phyloP scores from a whole-genome alignment of 371 early-diverging fungal species.

The Mortierella sp. region DNA sequence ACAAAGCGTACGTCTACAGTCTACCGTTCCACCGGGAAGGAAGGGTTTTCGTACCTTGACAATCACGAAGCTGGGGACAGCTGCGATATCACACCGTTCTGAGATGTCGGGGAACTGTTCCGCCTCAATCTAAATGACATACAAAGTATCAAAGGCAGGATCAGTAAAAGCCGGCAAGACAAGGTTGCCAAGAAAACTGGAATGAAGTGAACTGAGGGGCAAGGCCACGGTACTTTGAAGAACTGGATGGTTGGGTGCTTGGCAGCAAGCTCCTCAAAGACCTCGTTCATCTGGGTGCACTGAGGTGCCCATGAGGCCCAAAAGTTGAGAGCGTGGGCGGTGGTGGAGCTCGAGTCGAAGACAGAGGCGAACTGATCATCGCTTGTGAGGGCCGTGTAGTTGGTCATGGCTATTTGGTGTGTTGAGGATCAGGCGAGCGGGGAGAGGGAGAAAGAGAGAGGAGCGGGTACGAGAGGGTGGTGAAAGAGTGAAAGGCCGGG shows the following conservation, averaged over 20 bases:
- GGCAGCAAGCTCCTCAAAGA: slow-evolving; percentile 83
- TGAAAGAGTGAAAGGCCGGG: neutral
- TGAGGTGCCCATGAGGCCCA: slow-evolving; percentile 93
- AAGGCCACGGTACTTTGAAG: slow-evolving; percentile 67
- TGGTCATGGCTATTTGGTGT: slow-evolving; percentile 16
- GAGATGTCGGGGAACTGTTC: slow-evolving; percentile 91
- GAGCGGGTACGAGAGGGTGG: neutral
- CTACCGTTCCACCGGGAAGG: neutral
- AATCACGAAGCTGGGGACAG: slow-evolving; percentile 92
- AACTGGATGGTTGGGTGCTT: slow-evolving; percentile 82
- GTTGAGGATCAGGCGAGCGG: neutral
- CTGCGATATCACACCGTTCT: slow-evolving; percentile 86
- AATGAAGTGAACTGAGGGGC: too few relatives aligned
- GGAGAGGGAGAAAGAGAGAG: neutral
- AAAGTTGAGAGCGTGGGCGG: slow-evolving; percentile 77
- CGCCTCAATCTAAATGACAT: slow-evolving; percentile 80
- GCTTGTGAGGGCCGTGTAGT: slow-evolving; percentile 45
- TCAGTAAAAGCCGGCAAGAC: neutral
- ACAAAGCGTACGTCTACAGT: neutral
- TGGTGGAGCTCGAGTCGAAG: slow-evolving; percentile 25
- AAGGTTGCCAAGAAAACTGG: too few relatives aligned
- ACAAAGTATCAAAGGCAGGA: neutral
- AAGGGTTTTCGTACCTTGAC: slow-evolving; percentile 66
- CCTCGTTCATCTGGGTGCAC: slow-evolving; percentile 91
- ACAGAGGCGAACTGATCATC: slow-evolving; percentile 58